Conservation (phyloP, 306 rosid genomes). For the Mimosa bimucronata region DNA sequence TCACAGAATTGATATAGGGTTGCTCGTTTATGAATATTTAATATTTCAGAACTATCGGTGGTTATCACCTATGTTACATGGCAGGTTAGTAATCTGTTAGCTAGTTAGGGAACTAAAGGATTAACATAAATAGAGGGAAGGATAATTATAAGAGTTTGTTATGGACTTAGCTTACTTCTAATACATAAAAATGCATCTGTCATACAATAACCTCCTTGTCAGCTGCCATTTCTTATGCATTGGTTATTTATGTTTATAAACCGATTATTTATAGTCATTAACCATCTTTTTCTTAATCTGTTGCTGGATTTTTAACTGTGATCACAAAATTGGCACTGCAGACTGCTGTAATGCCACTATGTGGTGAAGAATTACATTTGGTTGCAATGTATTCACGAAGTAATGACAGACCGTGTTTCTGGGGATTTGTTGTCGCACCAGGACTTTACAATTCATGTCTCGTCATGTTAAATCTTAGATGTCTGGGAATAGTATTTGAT, state of each 20-base stretch:
- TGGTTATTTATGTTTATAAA: background rate
- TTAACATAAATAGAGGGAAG: background rate
- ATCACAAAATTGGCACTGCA: constrained; percentile 45
- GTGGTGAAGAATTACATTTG: constrained; percentile 89
- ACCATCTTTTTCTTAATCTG: constrained; percentile 7
- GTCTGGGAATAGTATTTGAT: constrained; percentile 98
- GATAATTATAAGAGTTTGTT: background rate
- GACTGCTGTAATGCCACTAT: constrained; percentile 86
- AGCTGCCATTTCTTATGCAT: background rate
- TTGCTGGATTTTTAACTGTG: constrained; percentile 36
- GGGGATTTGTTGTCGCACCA: constrained; percentile 81
- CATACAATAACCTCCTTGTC: background rate
- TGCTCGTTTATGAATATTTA: constrained; percentile 27
- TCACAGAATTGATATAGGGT: background rate
- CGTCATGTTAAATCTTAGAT: constrained; percentile 91
- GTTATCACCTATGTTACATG: background rate
- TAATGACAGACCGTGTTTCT: constrained; percentile 75
- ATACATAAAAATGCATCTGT: background rate
- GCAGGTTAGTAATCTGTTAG: background rate
- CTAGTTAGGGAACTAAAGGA: background rate
- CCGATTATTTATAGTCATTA: background rate
- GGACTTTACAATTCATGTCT: constrained; percentile 92
- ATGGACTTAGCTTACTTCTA: background rate
- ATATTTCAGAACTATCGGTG: constrained; percentile 1
- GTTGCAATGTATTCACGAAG: constrained; percentile 88